Percentiles rank a stretch among this genome's conserved stretches.
phyloP scores from a whole-genome alignment of 2,329 filamentous ascomycete genomes.

The Hymenoscyphus fructigenus region DNA sequence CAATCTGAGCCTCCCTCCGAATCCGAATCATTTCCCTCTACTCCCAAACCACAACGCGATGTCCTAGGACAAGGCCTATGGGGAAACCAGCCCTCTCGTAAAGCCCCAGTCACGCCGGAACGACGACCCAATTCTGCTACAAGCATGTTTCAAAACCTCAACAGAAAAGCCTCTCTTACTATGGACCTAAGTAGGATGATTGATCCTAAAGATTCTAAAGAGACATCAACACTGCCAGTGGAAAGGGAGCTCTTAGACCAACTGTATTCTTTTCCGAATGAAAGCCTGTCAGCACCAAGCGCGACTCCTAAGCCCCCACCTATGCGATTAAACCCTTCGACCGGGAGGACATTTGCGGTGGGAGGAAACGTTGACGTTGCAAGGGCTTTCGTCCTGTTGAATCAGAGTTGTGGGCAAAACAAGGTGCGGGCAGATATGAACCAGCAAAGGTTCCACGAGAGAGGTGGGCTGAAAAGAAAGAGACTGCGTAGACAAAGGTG shows the following conservation, averaged over 20 bases:
- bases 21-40: neutral
- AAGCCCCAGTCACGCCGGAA: neutral
- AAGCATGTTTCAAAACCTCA: neutral
- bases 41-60: neutral
- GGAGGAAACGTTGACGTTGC: constrained; percentile 28
- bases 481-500: constrained; percentile 68
- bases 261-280: neutral
- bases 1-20: neutral
- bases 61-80: constrained; percentile 8
- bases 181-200: neutral
- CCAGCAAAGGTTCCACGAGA: constrained; percentile 70
- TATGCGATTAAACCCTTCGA: constrained; percentile 29
- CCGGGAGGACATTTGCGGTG: constrained; percentile 29
- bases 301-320: constrained; percentile 4
- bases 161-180: neutral
- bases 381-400: constrained; percentile 38
- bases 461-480: constrained; percentile 75
- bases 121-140: neutral
- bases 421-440: constrained; percentile 54
- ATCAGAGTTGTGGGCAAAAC: constrained; percentile 51
- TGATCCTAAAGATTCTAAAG: no score
- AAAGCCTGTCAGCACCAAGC: neutral
- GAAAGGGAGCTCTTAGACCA: neutral
- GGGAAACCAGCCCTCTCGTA: neutral
- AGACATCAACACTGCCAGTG: neutral